These are phyloP conservation scores for Penicillium bialowiezense DNA, from an alignment of 495 filamentous ascomycete genomes.

Conservation along the genomic window DNA sequence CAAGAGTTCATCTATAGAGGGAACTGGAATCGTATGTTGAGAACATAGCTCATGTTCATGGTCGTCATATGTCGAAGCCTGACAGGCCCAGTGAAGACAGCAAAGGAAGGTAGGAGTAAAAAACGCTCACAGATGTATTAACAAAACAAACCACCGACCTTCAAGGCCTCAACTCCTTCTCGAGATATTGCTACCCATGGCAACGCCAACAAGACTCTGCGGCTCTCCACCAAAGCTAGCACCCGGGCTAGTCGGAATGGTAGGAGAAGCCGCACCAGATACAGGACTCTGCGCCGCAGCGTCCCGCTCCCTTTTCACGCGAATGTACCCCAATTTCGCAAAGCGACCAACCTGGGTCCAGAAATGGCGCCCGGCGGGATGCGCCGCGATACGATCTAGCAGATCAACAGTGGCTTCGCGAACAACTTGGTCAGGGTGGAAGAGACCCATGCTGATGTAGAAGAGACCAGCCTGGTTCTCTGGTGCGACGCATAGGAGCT, in stretches of 20 bases:
- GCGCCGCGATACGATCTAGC: constrained; percentile 75
- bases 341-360: constrained; percentile 86
- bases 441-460: constrained; percentile 88
- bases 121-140: constrained; percentile 5
- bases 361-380: constrained; percentile 91
- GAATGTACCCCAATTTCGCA: constrained; percentile 73
- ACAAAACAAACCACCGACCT: neutral
- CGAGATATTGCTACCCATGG: constrained; percentile 27
- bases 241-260: constrained; percentile 7
- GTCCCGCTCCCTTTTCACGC: constrained; percentile 64
- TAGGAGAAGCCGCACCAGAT: constrained; percentile 13
- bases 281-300: constrained; percentile 30
- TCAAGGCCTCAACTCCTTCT: constrained; percentile 17
- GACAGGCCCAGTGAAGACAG: neutral
- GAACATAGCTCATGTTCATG: neutral
- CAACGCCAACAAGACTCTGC: constrained; percentile 39
- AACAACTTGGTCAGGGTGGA: constrained; percentile 81
- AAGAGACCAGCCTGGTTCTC: constrained; percentile 89
- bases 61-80: neutral
- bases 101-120: neutral
- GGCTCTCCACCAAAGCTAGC: constrained; percentile 30
- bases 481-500: constrained; percentile 80
- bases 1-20: neutral
- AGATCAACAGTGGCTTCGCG: constrained; percentile 74
- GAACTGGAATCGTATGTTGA: neutral